Base-by-base conservation (phyloP, 1,284 basidiomycete genomes). In the Fomitiporia mediterranea region DNA sequence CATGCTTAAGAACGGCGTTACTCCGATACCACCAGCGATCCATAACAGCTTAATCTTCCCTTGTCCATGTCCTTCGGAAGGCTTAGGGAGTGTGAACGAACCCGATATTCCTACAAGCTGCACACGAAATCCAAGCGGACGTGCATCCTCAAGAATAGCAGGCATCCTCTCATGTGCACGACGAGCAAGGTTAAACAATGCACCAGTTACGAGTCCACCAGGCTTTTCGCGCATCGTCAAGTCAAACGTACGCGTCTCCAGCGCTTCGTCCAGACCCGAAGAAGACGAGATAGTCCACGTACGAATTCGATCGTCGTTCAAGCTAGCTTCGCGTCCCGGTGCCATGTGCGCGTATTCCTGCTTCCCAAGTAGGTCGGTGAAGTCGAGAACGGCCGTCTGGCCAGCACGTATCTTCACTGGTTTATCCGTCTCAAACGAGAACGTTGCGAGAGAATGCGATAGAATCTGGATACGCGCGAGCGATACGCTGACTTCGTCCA, bases 261-360 rank as follows among this genome's bases (percentile, higher is more conserved):
- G 60, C 13, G 59, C 28, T 19, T 49, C 52, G 25, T 11, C 23
- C 13, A 15, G 11, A 2, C 17, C n/a, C n/a, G n/a, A n/a, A 9
- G 48, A 19, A 4, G 32, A 39, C 1, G 83, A 82, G 11, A 84
- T 71, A 0, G 81, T 85, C 83, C 84, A 86, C 1, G 82, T 86
- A 17, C 83, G 78, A 46, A 86, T 73, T 27, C 80, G 73, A 62
- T 86, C 83, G 62, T 86, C 83, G 65, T 85, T 84, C 21, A 83
- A 67, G 15, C 72, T 71, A 3, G 66, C 69, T 0, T 80, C 79
- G 25, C 76, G 71, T 8, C 64, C 61, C 1, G 72, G 68, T 1
- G 76, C 71, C 73, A 84, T 81, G 63, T 83, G 81, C 37, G 71
- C 67, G 62, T 81, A 82, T 23, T 66, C 67, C 13, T 69, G 68